Conservation (phyloP, 768 basidiomycete genomes). For the Gymnopilus junonius region DNA sequence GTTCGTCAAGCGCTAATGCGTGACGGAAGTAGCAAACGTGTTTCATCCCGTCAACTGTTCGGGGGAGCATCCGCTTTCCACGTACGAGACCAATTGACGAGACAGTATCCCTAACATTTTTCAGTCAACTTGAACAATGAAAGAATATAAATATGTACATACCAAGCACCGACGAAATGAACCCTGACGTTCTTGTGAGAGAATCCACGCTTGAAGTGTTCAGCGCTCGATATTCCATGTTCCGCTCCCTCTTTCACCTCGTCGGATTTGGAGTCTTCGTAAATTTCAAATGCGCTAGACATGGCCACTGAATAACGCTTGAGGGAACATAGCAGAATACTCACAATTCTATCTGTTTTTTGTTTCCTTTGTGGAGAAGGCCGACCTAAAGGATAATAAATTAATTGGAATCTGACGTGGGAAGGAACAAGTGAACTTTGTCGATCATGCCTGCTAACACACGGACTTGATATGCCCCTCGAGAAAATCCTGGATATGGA, state of each 20-base stretch:
- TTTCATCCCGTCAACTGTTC: constrained; percentile 27
- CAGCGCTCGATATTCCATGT: neutral
- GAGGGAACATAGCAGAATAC: neutral
- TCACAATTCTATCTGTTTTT: constrained; percentile 33
- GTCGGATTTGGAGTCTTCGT: constrained; percentile 1
- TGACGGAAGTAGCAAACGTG: constrained; percentile 49
- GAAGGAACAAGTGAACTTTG: constrained; percentile 27
- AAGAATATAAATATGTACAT: neutral
- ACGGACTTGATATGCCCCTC: constrained; percentile 51
- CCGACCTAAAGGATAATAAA: constrained; percentile 36
- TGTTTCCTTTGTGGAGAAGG: constrained; percentile 41
- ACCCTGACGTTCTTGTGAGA: constrained; percentile 34
- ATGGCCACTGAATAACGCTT: neutral
- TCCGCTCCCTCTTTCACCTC: neutral
- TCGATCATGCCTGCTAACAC: constrained; percentile 49
- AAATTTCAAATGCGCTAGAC: constrained; percentile 14
- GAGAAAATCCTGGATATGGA: constrained; percentile 45
- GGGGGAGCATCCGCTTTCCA: constrained; percentile 34
- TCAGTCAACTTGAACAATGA: neutral
- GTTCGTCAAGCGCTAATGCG: constrained; percentile 51
- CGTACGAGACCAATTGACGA: constrained; percentile 45
- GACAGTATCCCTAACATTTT: constrained; percentile 48
- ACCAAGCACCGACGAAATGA: constrained; percentile 53
- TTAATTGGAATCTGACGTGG: neutral
- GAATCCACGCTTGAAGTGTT: constrained; percentile 20